Evolutionary conservation across 1,284 basidiomycete species (phyloP).

Genomic region (Volvariella volvacea): DNA sequence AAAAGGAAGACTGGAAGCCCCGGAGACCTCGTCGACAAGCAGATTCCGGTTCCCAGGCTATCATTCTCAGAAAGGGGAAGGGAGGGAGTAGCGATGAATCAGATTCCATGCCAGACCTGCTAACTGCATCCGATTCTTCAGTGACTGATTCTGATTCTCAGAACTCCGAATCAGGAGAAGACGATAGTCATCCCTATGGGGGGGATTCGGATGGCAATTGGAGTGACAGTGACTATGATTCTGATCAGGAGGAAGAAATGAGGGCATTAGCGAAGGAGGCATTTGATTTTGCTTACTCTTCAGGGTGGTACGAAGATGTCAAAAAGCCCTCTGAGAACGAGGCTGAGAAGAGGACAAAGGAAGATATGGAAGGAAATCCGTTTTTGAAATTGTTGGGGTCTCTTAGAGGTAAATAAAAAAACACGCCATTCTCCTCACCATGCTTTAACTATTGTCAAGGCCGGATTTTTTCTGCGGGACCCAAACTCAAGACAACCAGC

Average conservation of each 20-base stretch:
- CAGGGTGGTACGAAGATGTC: conserved; percentile 46
- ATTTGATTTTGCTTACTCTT: conserved; percentile 58
- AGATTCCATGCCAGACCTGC: conserved; percentile 55
- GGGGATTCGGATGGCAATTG: conserved; percentile 23
- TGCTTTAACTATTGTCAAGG: conserved; percentile 31
- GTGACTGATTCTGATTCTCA: conserved; percentile 29
- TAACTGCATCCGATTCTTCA: conserved; percentile 54
- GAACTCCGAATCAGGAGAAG: conserved; percentile 30
- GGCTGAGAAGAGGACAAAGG: conserved; percentile 27
- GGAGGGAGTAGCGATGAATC: conserved; percentile 16
- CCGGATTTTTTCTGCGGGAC: conserved; percentile 60
- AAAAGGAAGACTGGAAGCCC: too few species aligned
- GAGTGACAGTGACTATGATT: conserved; percentile 47
- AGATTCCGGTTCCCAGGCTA: too few species aligned
- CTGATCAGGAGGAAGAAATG: conserved; percentile 61
- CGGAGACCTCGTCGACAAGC: too few species aligned
- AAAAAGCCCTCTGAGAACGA: conserved; percentile 25
- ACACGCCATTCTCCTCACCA: background rate
- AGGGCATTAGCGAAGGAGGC: conserved; percentile 58
- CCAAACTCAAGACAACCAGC: conserved; percentile 39
- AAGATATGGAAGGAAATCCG: conserved; percentile 60
- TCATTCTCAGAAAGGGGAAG: conserved; percentile 29
- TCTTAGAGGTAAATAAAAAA: conserved; percentile 56
- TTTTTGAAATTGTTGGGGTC: conserved; percentile 68
- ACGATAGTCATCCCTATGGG: conserved; percentile 14